Percentiles rank a stretch among this genome's conserved stretches.
phyloP scores from a whole-genome alignment of 2,329 filamentous ascomycete genomes.

The Plectosphaerella sp. region DNA sequence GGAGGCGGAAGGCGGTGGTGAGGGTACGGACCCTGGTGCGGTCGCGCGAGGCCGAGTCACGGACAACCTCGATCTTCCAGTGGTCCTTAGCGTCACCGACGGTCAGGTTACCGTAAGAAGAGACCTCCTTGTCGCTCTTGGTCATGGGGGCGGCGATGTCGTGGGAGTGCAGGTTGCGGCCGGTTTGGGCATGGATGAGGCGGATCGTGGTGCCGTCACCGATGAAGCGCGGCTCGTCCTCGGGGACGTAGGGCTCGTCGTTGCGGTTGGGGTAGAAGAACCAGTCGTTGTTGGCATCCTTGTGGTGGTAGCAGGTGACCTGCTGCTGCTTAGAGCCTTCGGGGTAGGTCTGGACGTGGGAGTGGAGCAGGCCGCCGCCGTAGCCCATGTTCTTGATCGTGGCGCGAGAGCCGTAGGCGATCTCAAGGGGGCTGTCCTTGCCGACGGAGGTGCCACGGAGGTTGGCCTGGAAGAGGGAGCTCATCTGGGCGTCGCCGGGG shows the following conservation, averaged over 20 bases:
- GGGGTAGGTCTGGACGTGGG: slow-evolving; percentile 92
- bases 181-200: slow-evolving; percentile 90
- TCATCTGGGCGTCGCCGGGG: slow-evolving; percentile 99
- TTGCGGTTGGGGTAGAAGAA: slow-evolving; percentile 93
- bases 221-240: slow-evolving; percentile 70
- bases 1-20: slow-evolving; percentile 88
- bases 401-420: slow-evolving; percentile 82
- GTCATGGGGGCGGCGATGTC: slow-evolving; percentile 82
- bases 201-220: slow-evolving; percentile 75
- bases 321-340: slow-evolving; percentile 94
- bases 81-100: slow-evolving; percentile 97
- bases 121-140: slow-evolving; percentile 89
- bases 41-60: slow-evolving; percentile 83
- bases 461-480: slow-evolving; percentile 97
- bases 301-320: slow-evolving; percentile 98
- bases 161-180: slow-evolving; percentile 95
- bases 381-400: slow-evolving; percentile 99
- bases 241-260: slow-evolving; percentile 66
- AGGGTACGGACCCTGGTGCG: slow-evolving; percentile 82
- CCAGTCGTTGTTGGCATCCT: slow-evolving; percentile 99
- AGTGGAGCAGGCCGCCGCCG: slow-evolving; percentile 91
- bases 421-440: slow-evolving; percentile 87
- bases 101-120: slow-evolving; percentile 91
- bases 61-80: slow-evolving; percentile 89
- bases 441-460: slow-evolving; percentile 90